Evolutionary conservation across 2,329 filamentous ascomycete genomes (phyloP), one percentile per base, ranked within the genome.

Genomic region (Apiospora malaysiana): DNA sequence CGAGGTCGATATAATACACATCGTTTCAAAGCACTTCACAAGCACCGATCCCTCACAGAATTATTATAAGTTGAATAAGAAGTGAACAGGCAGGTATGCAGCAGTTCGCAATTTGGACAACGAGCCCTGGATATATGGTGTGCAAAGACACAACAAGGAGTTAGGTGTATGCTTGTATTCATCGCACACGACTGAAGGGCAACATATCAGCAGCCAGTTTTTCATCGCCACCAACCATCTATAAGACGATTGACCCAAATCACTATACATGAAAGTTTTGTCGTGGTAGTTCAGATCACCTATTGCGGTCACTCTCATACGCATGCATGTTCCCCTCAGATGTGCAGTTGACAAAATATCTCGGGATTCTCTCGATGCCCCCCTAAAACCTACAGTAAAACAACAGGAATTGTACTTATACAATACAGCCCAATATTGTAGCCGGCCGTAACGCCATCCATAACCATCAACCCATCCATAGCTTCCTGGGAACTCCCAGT

Each of bases 381-480:
- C 27, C 56, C 16, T 40, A 63, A 40, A 40, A 32, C 56, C 32
- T 63, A 63, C 56, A 63, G 32, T 12, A 32, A 63, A 63, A 37
- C 43, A 68, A 23, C 66, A 68, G 18, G 37, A 68, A 32, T 37
- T 37, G 25, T 68, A 68, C 25, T 47, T 68, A 68, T 68, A 68
- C 66, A 47, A 68, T 47, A 25, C 42, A 47, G 14, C 40, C 45
- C 67, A 25, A 27, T 56, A 46, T n/a, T 67, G 46, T n/a, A 37
- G 37, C 27, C 46, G 37, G 37, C 27, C 67, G 8, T 16, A 68
- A 68, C 67, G 67, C 67, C 67, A 9, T 25, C 67, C 67, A 40
- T 68, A 56, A 16, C 21, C 66, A 45, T 14, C 42, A 18, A 45
- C 32, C 32, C 63, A 51, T 59, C 51, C 51, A 59, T 67, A 27